Conservation (phyloP, 176 grass and related monocot genomes). For the Avena sativa region DNA sequence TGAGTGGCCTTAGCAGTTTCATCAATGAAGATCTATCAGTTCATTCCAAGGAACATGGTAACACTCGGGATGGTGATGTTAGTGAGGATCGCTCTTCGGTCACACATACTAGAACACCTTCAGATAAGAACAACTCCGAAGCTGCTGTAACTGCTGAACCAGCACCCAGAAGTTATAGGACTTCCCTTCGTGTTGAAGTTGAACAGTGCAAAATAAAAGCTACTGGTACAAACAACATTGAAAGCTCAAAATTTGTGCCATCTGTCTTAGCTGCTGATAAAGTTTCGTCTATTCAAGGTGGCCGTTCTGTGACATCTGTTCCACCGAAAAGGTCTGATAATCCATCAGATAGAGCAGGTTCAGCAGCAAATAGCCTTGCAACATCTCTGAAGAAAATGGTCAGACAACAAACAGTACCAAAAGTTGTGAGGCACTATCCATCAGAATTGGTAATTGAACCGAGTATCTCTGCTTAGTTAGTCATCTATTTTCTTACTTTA, state of each 20-base stretch:
- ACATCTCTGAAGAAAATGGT: conserved; percentile 70
- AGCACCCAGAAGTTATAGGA: conserved; percentile 30
- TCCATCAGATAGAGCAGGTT: conserved; percentile 49
- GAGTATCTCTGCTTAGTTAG: conserved; percentile 25
- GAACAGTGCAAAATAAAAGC: conserved; percentile 45
- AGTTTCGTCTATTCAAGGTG: conserved; percentile 43
- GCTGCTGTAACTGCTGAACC: conserved; percentile 34
- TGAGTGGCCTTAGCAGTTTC: conserved; percentile 7
- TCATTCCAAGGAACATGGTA: conserved; percentile 38
- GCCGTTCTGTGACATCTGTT: conserved; percentile 36
- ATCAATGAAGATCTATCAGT: conserved; percentile 33
- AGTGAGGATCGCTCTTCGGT: conserved; percentile 30
- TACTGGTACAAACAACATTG: conserved; percentile 16
- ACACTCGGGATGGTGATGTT: conserved; percentile 37
- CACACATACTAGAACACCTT: conserved; percentile 15
- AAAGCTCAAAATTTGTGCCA: conserved; percentile 46
- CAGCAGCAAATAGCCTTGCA: conserved; percentile 53
- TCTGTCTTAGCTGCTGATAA: conserved; percentile 44
- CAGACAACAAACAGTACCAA: conserved; percentile 64
- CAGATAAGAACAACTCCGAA: conserved; percentile 32
- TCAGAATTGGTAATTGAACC: conserved; percentile 77
- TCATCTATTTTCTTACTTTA: conserved; percentile 29
- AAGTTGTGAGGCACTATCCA: conserved; percentile 84
- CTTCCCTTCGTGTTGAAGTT: conserved; percentile 38
- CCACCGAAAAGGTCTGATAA: conserved; percentile 44